Conservation (phyloP, 768 basidiomycete species). For the Suillus decipiens region DNA sequence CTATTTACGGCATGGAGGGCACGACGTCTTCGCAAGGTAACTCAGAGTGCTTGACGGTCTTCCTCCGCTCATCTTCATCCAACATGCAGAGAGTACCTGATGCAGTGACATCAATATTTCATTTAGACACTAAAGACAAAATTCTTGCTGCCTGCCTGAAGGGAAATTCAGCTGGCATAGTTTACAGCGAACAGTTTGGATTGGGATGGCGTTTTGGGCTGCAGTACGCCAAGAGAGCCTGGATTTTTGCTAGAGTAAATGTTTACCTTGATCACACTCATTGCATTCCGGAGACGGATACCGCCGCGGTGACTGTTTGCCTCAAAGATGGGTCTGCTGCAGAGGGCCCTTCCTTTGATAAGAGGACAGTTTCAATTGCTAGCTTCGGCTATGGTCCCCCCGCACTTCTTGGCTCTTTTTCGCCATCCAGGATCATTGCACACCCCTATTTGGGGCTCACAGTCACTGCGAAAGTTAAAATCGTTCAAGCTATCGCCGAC, state of each 20-base stretch:
- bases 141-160: conserved; percentile 20
- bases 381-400: conserved; percentile 29
- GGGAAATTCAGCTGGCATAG: not conserved
- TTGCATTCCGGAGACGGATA: conserved; percentile 21
- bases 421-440: conserved; percentile 12
- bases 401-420: conserved; percentile 28
- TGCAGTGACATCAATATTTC: conserved; percentile 26
- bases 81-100: conserved; percentile 28
- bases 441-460: conserved; percentile 25
- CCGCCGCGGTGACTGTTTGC: conserved; percentile 17
- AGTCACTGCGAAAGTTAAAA: conserved; percentile 18
- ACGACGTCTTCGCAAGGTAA: too few relatives aligned
- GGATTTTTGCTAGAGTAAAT: conserved; percentile 25
- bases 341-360: conserved; percentile 9
- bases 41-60: too few relatives aligned
- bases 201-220: conserved; percentile 31
- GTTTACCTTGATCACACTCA: conserved; percentile 30
- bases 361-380: conserved; percentile 20
- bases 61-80: not conserved
- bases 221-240: conserved; percentile 18
- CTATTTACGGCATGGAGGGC: too few relatives aligned
- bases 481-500: conserved; percentile 11
- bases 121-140: conserved; percentile 21
- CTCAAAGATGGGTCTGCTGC: conserved; percentile 13
- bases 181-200: conserved; percentile 29